These are phyloP conservation scores for Rhizodiscina lignyota DNA, from an alignment of 495 filamentous ascomycete species.

Conservation along the genomic window DNA sequence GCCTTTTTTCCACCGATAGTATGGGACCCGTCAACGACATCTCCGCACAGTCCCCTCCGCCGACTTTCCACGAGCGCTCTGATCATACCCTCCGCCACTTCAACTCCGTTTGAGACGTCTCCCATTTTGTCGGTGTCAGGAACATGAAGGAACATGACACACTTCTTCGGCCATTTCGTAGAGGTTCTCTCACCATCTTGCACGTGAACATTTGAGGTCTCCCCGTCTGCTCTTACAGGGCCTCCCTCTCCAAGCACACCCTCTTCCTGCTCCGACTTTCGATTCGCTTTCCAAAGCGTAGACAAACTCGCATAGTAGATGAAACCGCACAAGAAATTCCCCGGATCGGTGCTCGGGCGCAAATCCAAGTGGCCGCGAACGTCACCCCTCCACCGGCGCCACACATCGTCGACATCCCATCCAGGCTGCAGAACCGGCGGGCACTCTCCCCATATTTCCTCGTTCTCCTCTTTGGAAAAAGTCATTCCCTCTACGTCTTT, in stretches of 20 bases:
- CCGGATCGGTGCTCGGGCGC: conserved; percentile 55
- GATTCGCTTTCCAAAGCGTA: conserved; percentile 9
- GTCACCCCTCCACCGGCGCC: conserved; percentile 35
- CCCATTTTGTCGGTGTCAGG: conserved; percentile 40
- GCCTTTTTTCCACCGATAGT: too few relatives aligned
- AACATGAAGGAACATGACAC: conserved; percentile 70
- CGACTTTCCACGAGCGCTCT: conserved; percentile 40
- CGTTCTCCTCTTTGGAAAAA: conserved; percentile 34
- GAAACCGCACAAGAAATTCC: conserved; percentile 73
- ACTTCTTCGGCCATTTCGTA: too few relatives aligned
- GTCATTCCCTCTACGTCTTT: conserved; percentile 53
- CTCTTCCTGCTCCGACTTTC: conserved; percentile 27
- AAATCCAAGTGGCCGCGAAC: conserved; percentile 28
- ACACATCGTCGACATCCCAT: conserved; percentile 36
- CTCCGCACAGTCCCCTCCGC: too few relatives aligned
- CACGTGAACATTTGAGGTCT: too few relatives aligned
- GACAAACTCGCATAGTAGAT: conserved; percentile 67
- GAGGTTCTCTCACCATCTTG: conserved; percentile 24
- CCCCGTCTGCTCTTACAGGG: too few relatives aligned
- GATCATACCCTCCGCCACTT: conserved; percentile 52
- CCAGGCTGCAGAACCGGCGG: conserved; percentile 30
- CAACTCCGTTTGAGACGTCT: conserved; percentile 39
- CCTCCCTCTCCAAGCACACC: conserved; percentile 9
- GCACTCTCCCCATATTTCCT: conserved; percentile 28
- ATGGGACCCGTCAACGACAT: too few relatives aligned